Evolutionary conservation across 495 filamentous ascomycete genomes (phyloP), one percentile per base, ranked within the genome.

Genomic region (Aspergillus ellipticus): DNA sequence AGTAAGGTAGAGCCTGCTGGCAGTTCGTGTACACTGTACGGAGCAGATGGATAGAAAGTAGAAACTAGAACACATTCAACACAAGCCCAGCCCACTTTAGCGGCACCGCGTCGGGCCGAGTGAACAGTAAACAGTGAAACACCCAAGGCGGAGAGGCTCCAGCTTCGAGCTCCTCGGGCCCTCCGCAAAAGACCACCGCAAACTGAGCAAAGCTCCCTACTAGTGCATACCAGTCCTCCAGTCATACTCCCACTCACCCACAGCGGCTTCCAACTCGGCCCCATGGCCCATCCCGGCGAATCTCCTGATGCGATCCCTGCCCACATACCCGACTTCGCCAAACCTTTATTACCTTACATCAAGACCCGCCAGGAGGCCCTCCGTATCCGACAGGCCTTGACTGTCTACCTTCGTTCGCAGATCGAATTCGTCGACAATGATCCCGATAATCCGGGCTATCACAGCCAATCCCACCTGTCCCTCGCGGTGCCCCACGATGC

Each of bases 271-370:
- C 35, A 39, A 6, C 19, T 41, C 11, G 51, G 33, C 60, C 51
- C 56, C 45, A 65, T 62, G 56, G 54, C 59, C 51, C 50, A 19
- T 41, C 45, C 35, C 13, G 46, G 22, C 39, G 42, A 59, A 20
- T 2, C 33, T n/a, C 6, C 51, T 20, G 41, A 49, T 4, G 7
- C 55, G 39, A 46, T 43, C 42, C 49, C 57, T 62, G 53, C 60
- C 60, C 59, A 73, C 71, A 77, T 77, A 70, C 74, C 74, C 54
- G 51, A 63, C 48, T 70, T 69, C 43, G 67, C 67, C 48, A 69
- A 64, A 63, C 70, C 62, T n/a, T 65, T 78, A 43, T 61, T 67
- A 66, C 75, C 73, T 67, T 78, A 78, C 68, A 61, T 78, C 66
- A 74, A 71, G 47, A 62, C 56, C 54, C 74, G 74, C 31, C 71